Evolutionary conservation across 2,329 filamentous ascomycete species (phyloP), one percentile per base, ranked within the genome.

Genomic region (Fusarium pininemorale): DNA sequence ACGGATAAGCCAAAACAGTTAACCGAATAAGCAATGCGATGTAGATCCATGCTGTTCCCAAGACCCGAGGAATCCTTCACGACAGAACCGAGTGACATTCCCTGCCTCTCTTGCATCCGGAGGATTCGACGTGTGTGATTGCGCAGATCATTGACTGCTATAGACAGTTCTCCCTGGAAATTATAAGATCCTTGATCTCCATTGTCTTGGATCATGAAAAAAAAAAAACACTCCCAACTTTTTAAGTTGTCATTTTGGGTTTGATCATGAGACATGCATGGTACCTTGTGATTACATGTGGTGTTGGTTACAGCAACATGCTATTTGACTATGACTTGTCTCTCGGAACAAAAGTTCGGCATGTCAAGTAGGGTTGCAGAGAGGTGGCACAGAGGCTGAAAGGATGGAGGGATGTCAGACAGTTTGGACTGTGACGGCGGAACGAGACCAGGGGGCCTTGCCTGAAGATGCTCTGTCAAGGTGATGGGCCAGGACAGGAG

Each of bases 391-490:
- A 53, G 44, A 60, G 51, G 51, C 38, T 61, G 37, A 56, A 54
- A 51, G 51, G 50, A n/a, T 59, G 38, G 35, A 28, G 30, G 53
- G 50, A 54, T 66, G 57, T 47, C 58, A 73, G 65, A 44, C 57
- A 66, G 45, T 70, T 63, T 55, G 37, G 54, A 67, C 35, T 37
- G 26, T 61, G 67, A 72, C 41, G 24, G 53, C 44, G 39, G 51
- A 56, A 51, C 45, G 44, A 70, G 65, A 73, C 67, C 66, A 66
- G 59, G 67, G 60, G 18, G 37, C 66, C 67, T 65, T 64, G 65
- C 42, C 24, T 37, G n/a, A 53, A 41, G 32, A 37, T 63, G 28
- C 22, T 48, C n/a, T 57, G 28, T 39, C 24, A 32, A 38, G 39
- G 22, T 24, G 28, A 51, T 30, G 15, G n/a, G 18, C 22, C 30